A percentile compares a stretch with the other conserved stretches of the same genome.
Evolutionary conservation across 164 flowering plant species (phyloP).

Genomic region (Nymphaea colorata): DNA sequence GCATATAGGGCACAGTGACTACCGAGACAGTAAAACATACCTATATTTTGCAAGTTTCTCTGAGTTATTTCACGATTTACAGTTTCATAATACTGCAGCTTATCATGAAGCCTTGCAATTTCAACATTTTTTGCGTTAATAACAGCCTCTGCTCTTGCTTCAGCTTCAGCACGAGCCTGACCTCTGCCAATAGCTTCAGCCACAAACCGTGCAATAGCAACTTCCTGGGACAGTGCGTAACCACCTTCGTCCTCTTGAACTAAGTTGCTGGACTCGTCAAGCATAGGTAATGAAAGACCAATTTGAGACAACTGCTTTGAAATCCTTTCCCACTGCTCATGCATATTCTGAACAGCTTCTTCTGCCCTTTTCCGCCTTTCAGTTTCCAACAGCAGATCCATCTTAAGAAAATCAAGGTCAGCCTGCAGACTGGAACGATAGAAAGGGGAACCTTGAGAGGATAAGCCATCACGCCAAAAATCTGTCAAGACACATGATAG

Average conservation of each 20-base stretch:
- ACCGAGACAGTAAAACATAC: constrained; percentile 5
- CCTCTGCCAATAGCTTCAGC: constrained; percentile 29
- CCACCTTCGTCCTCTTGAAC: background rate
- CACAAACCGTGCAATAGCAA: constrained; percentile 22
- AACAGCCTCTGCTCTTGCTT: constrained; percentile 16
- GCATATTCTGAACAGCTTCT: constrained; percentile 19
- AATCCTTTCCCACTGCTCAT: constrained; percentile 23
- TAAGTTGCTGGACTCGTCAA: background rate
- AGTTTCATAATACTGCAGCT: constrained; percentile 29
- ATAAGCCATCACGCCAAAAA: constrained; percentile 6
- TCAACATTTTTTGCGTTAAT: constrained; percentile 30
- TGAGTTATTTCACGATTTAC: constrained; percentile 40
- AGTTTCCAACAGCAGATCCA: constrained; percentile 20
- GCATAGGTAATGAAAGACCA: constrained; percentile 19
- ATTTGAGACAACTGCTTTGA: constrained; percentile 11
- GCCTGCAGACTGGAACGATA: constrained; percentile 3
- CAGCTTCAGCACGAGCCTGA: constrained; percentile 25
- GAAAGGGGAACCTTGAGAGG: background rate
- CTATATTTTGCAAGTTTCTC: constrained; percentile 31
- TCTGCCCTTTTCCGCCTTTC: constrained; percentile 34
- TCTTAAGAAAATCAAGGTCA: constrained; percentile 8
- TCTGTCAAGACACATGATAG: constrained; percentile 1
- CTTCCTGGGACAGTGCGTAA: constrained; percentile 20
- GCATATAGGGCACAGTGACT: background rate
- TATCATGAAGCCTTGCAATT: constrained; percentile 25